Conservation (phyloP, 2,329 filamentous ascomycete species). For the Colletotrichum lupini region DNA sequence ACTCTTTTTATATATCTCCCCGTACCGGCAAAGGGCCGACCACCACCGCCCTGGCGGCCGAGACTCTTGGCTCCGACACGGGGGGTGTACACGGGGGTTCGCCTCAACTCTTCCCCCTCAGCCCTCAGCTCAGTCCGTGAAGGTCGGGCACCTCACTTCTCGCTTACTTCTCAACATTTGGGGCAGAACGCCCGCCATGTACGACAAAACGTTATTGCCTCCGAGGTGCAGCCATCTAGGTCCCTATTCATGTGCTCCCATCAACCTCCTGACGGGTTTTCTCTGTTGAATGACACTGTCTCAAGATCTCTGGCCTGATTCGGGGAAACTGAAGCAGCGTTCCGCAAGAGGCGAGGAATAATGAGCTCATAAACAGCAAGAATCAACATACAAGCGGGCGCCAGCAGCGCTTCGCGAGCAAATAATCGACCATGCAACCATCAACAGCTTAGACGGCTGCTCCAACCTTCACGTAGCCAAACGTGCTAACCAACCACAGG, state of each 20-base stretch:
- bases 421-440: constrained; percentile 12
- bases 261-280: not conserved
- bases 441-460: not conserved
- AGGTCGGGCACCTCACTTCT: not conserved
- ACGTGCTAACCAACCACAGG: constrained; percentile 19
- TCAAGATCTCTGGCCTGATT: constrained; percentile 2
- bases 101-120: constrained; percentile 6
- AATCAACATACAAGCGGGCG: constrained; percentile 22
- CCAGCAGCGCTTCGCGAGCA: constrained; percentile 27
- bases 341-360: not conserved
- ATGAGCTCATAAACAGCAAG: constrained; percentile 26
- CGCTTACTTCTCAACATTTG: constrained; percentile 1
- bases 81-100: constrained; percentile 3
- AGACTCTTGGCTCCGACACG: constrained; percentile 33
- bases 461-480: not conserved
- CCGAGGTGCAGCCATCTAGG: not conserved
- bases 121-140: constrained; percentile 3
- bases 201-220: constrained; percentile 14
- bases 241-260: not conserved
- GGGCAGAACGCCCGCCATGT: constrained; percentile 5
- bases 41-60: constrained; percentile 26
- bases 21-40: constrained; percentile 14
- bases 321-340: not conserved
- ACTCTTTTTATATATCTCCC: not conserved
- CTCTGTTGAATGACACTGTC: not conserved